phyloP scores from a whole-genome alignment of 257 asterid genomes.

The Buddleja alternifolia region DNA sequence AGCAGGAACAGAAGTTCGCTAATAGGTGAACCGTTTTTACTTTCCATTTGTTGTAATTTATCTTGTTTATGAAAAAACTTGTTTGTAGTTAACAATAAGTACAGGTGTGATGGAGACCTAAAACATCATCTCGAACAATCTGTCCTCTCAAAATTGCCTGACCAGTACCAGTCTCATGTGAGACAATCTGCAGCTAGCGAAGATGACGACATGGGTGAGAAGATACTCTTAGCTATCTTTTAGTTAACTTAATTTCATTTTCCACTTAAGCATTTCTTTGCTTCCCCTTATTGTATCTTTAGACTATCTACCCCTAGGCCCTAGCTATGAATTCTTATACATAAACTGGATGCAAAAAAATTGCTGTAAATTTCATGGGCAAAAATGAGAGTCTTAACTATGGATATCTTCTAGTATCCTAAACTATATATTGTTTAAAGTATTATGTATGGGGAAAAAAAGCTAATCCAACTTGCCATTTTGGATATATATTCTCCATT shows the following conservation, averaged over 20 bases:
- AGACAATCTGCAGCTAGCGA: slow-evolving; percentile 88
- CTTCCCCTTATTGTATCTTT: not conserved
- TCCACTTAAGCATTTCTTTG: not conserved
- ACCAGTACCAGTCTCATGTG: slow-evolving; percentile 72
- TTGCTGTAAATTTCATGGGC: not conserved
- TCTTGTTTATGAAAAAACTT: slow-evolving; percentile 11
- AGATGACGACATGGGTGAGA: slow-evolving; percentile 93
- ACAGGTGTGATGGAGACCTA: slow-evolving; percentile 67
- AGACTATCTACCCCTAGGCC: not conserved
- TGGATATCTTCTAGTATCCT: not conserved
- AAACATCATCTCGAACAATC: slow-evolving; percentile 72
- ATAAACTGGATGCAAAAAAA: not conserved
- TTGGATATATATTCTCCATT: too few species aligned
- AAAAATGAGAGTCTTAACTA: not conserved
- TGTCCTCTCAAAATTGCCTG: slow-evolving; percentile 77
- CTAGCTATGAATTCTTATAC: not conserved
- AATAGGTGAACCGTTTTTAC: slow-evolving; percentile 46
- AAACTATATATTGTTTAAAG: not conserved
- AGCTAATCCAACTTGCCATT: too few species aligned
- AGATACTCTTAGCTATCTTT: not conserved
- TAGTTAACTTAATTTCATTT: not conserved
- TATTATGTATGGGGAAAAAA: too few species aligned
- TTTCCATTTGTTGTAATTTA: not conserved
- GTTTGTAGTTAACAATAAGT: slow-evolving; percentile 21
- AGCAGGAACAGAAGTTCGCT: slow-evolving; percentile 68